Evolutionary conservation across 208 protist genomes (phyloP).

Genomic region (Acanthamoeba healyi): DNA sequence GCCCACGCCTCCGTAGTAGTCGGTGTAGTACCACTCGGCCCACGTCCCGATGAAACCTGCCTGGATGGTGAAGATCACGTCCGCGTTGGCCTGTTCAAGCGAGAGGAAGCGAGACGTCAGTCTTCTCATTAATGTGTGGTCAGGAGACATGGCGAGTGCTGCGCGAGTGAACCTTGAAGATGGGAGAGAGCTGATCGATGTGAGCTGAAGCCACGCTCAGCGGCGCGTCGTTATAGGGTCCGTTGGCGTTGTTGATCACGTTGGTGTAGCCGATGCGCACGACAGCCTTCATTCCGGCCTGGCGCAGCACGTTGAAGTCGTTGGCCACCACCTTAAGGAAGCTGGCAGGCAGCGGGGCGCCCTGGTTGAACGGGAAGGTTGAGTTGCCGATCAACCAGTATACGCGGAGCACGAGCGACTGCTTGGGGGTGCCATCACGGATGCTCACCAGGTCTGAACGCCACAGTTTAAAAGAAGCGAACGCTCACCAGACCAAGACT

Average conservation of each 20-base stretch:
- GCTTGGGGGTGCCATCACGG: background rate
- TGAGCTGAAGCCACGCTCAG: background rate
- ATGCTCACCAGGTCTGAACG: background rate
- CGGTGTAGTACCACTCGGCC: constrained; percentile 47
- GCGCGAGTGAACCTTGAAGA: background rate
- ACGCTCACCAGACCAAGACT: background rate
- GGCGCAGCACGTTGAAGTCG: background rate
- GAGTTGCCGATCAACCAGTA: background rate
- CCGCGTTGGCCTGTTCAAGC: background rate
- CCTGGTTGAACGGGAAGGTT: background rate
- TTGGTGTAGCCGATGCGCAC: background rate
- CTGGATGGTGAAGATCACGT: constrained; percentile 23
- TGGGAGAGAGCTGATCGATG: constrained; percentile 6
- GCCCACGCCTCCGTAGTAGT: constrained; percentile 17
- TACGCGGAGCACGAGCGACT: background rate
- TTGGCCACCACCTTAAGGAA: background rate
- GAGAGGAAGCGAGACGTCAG: no score
- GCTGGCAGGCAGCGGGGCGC: background rate
- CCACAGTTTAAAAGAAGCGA: no score
- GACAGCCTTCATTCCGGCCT: background rate
- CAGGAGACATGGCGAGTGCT: background rate
- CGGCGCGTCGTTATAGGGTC: background rate
- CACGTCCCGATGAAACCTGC: constrained; percentile 23
- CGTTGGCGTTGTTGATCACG: background rate
- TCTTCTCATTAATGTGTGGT: background rate